These are phyloP conservation scores for Pythium dissimile DNA, from an alignment of 352 stramenopile species.

Conservation along the genomic window DNA sequence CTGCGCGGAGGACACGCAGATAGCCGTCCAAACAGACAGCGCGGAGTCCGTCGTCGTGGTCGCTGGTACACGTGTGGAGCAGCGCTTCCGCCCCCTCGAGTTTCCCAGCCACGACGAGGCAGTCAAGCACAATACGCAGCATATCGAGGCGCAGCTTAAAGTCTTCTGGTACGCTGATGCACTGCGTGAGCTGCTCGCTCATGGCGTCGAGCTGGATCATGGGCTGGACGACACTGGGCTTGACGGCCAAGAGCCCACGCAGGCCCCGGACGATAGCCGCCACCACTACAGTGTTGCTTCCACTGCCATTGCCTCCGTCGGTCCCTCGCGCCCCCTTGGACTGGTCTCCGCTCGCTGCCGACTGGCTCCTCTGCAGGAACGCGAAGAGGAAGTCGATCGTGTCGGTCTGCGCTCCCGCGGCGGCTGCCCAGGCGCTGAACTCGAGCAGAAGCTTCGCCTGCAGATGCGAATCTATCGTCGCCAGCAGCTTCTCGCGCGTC, in stretches of 20 bases:
- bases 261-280: constrained; percentile 64
- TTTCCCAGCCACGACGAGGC: constrained; percentile 39
- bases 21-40: constrained; percentile 52
- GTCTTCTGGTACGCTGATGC: constrained; percentile 67
- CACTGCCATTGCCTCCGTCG: constrained; percentile 1
- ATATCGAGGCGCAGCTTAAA: constrained; percentile 76
- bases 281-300: constrained; percentile 46
- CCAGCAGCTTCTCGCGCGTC: constrained; percentile 37
- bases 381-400: constrained; percentile 82
- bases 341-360: constrained; percentile 9
- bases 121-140: constrained; percentile 71
- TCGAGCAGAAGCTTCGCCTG: constrained; percentile 59
- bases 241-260: constrained; percentile 50
- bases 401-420: constrained; percentile 41
- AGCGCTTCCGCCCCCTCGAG: constrained; percentile 40
- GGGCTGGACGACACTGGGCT: constrained; percentile 59
- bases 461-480: constrained; percentile 49
- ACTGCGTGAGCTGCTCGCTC: constrained; percentile 75
- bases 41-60: constrained; percentile 60
- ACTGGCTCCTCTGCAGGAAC: constrained; percentile 68
- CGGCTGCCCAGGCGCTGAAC: constrained; percentile 45
- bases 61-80: constrained; percentile 41
- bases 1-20: constrained; percentile 42
- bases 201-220: constrained; percentile 84
- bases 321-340: background rate